A percentile compares a stretch with the other conserved stretches of the same genome.
These are phyloP conservation scores for Kodamaea derodonti DNA, from an alignment of 1,139 yeast species.

Conservation along the genomic window DNA sequence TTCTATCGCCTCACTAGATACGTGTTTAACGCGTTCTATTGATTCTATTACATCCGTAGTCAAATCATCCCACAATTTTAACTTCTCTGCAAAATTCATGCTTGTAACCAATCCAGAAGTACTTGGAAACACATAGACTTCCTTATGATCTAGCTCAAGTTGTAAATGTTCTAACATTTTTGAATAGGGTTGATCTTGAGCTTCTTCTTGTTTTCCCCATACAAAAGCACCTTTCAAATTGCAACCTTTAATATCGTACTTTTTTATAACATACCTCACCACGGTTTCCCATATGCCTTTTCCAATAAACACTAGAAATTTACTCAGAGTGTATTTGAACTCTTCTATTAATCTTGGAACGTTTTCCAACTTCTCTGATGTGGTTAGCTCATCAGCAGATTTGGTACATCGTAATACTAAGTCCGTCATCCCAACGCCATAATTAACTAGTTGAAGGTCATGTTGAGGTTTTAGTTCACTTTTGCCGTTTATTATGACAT, in stretches of 20 bases:
- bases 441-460: slow-evolving; percentile 45
- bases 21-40: too few species aligned
- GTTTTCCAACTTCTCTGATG: slow-evolving; percentile 50
- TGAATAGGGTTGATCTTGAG: slow-evolving; percentile 13
- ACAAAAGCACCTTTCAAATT: slow-evolving; percentile 24
- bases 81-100: slow-evolving; percentile 43
- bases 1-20: too few species aligned
- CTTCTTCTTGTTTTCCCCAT: slow-evolving; percentile 51
- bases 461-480: slow-evolving; percentile 27
- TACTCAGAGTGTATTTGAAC: slow-evolving; percentile 35
- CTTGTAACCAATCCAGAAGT: slow-evolving; percentile 73
- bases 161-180: slow-evolving; percentile 15
- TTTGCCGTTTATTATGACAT: slow-evolving; percentile 7
- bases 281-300: slow-evolving; percentile 77
- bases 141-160: slow-evolving; percentile 12
- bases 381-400: slow-evolving; percentile 52
- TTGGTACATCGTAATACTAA: slow-evolving; percentile 63
- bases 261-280: slow-evolving; percentile 18
- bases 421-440: slow-evolving; percentile 68
- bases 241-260: slow-evolving; percentile 16
- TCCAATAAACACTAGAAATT: slow-evolving; percentile 58
- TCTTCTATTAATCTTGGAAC: slow-evolving; percentile 52
- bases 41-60: not conserved
- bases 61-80: slow-evolving; percentile 42
- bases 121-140: slow-evolving; percentile 61